These are phyloP conservation scores for Aegilops umbellulata DNA, from an alignment of 176 grass and related monocot species.

Conservation along the genomic window DNA sequence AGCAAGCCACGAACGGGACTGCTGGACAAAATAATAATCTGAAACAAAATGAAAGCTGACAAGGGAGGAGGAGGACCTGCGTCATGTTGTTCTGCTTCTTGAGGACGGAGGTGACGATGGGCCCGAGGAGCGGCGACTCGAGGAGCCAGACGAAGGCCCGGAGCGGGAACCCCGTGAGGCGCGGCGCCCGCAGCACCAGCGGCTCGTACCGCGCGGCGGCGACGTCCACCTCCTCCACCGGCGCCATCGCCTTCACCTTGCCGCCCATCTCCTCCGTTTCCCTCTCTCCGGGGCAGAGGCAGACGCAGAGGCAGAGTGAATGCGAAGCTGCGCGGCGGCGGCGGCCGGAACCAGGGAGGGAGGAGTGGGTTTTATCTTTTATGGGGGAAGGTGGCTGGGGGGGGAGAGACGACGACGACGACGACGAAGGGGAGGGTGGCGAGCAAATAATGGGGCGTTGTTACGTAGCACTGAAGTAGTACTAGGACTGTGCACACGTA, in stretches of 20 bases:
- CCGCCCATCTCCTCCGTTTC: not conserved
- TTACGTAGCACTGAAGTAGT: no score
- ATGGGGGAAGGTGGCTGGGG: no score
- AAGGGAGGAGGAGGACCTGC: constrained; percentile 24
- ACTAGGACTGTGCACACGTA: no score
- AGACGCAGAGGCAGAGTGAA: not conserved
- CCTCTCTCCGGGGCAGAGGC: no score
- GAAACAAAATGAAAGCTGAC: rapidly evolving
- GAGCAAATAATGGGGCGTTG: constrained; percentile 2
- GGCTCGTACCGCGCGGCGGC: constrained; percentile 55
- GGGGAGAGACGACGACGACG: not conserved
- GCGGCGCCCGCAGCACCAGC: constrained; percentile 51
- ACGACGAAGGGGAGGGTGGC: not conserved
- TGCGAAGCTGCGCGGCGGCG: no score
- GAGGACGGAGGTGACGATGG: constrained; percentile 47
- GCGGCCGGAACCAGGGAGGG: no score
- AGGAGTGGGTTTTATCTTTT: no score
- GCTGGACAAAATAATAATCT: no score
- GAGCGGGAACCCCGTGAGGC: constrained; percentile 53
- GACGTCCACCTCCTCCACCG: constrained; percentile 78
- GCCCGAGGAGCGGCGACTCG: constrained; percentile 59
- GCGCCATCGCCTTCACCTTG: constrained; percentile 29
- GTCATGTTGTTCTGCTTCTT: constrained; percentile 76
- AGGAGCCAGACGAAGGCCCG: constrained; percentile 73
- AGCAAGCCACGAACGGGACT: no score